These are phyloP conservation scores for Stephanodiscus triporus DNA, from an alignment of 108 stramenopile genomes.

Conservation along the genomic window DNA sequence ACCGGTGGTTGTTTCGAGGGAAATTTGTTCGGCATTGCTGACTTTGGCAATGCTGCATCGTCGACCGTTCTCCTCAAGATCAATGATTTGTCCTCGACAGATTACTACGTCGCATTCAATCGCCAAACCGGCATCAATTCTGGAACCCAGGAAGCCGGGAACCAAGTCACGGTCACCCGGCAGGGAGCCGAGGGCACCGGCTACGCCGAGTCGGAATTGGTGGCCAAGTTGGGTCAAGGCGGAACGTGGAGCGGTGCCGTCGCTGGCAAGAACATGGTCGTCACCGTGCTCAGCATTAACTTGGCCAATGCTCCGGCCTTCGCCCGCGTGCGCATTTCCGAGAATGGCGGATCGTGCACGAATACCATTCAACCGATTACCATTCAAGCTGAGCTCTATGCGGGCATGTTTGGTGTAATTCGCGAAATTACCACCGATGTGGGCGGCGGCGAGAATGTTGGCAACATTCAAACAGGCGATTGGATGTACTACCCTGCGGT, in stretches of 20 bases:
- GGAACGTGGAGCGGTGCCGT: background rate
- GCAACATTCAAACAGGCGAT: no score
- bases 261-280: background rate
- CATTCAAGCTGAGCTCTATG: no score
- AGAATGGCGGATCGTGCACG: background rate
- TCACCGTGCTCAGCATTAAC: background rate
- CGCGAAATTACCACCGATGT: no score
- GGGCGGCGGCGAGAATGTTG: no score
- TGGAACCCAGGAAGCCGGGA: constrained; percentile 36
- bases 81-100: background rate
- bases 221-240: no score
- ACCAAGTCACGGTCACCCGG: constrained; percentile 40
- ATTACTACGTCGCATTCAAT: constrained; percentile 46
- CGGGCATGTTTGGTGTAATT: no score
- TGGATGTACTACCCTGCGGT: no score
- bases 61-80: constrained; percentile 25
- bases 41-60: constrained; percentile 13
- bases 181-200: constrained; percentile 29
- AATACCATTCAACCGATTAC: no score
- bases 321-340: background rate
- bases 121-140: constrained; percentile 33
- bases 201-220: constrained; percentile 43
- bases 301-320: background rate
- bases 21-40: constrained; percentile 22
- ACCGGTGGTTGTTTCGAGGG: background rate